Base-by-base conservation (phyloP, 2,329 filamentous ascomycete species). In the Aspergillus sp. region DNA sequence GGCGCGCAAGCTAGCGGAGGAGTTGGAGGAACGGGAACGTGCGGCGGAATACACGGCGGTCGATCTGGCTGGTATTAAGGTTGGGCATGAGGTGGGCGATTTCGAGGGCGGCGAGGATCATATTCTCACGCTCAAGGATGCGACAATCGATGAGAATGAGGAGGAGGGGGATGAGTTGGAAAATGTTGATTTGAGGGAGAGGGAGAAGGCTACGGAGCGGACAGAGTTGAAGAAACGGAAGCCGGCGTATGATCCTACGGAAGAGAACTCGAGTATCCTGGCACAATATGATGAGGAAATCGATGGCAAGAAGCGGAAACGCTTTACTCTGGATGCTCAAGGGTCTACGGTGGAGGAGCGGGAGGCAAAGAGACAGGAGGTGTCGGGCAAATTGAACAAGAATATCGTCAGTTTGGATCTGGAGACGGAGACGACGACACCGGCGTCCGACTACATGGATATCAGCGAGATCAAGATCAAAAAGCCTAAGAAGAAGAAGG, bases 281-380 rank as follows among this genome's bases (percentile, higher is more conserved):
- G 87, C 91, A 13, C 94, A 99, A 68, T 99, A 99, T 72, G 95
- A 98, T 69, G 95, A 98, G 65, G 94, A 97, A 71, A 96, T 97
- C 56, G 86, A 90, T 38, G 92, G 92, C 58, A 97, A 96, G 78
- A 95, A 96, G 79, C 81, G 84, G 58, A 97, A 96, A 74, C 85
- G 85, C 23, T 99, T 99, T 69, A 97, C 91, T 0, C 81, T 99
- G 15, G 91, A 96, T 74, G 88, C 88, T 2, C 84, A 88, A 63
- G 93, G 92, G 2, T 88, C 86, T 36, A 88, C 83, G 23, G 84
- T 85, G 13, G 88, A 91, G 67, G 81, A 89, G 51, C 79, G 84
- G 17, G 85, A 87, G 63, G 83, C 72, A 74, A 85, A 73, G 79
- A 84, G 68, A 67, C 80, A 72, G 59, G 81, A 83, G 55, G 78